Evolutionary conservation across 1,284 basidiomycete species (phyloP), one percentile per base, ranked within the genome.

Genomic region (Pseudomicrostroma phylloplanum): DNA sequence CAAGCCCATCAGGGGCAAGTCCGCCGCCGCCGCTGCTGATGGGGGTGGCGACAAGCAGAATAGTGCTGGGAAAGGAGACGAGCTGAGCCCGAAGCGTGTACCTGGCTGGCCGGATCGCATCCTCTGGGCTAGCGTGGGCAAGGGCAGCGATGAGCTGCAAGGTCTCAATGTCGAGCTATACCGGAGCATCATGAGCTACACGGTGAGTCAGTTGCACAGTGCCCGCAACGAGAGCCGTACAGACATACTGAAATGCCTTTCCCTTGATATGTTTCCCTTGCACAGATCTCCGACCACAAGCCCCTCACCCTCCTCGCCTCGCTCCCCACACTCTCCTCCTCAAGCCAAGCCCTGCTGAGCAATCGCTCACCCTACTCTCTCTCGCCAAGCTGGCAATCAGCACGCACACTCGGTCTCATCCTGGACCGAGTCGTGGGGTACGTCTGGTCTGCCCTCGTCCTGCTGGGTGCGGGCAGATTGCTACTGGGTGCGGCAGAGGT

Each of bases 61-160:
- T 6, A 87, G 91, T 69, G 85, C 84, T 64, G 92, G 91, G 80
- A 41, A 23, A 17, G 62, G 61, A n/a, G 26, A 42, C 9, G 61
- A 72, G 55, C 72, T 65, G 57, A 90, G 86, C 77, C 80, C 81
- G 26, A 90, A 88, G 74, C 86, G 94, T 7, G 83, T 84, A 6
- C 94, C 94, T 0, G 88, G 92, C 21, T 98, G 92, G 90, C 96
- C 93, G 23, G 94, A 98, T 80, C 86, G 94, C 51, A 86, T 98
- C 55, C 82, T 98, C 69, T 96, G 92, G 78, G 84, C 89, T 1
- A 64, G 41, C 42, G 51, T 36, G 23, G 90, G 90, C 6, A 25
- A 17, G 15, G 25, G 83, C 88, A 71, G 83, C 9, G 30, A 36
- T 36, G 30, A 36, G 30, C 30, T 19, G 42, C 67, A 67, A 23